Evolutionary conservation across 192 early-diverging fungal species (phyloP), one percentile per base, ranked within the genome.

Genomic region (Thoreauomyces humboldtii): DNA sequence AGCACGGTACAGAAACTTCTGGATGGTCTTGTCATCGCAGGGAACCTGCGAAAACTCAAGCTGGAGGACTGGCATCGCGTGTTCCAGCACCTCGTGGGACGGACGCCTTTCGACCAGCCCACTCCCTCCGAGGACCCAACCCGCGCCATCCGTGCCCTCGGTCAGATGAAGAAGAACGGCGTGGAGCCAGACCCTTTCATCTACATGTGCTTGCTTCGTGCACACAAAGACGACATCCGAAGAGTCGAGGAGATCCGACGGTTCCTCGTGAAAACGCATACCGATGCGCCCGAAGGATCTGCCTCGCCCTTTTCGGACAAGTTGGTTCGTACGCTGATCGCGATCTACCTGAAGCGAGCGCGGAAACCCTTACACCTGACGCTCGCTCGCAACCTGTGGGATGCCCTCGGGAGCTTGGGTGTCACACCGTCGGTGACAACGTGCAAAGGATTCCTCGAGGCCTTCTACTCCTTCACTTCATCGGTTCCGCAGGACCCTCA

Each of bases 11-110:
- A 64, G 15, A 15, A 12, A 15, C 12, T 64, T 21, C 41, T 53
- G 17, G n/a, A 31, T 0, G 62, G 54, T 54, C 19, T 64, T 12
- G 25, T 17, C 24, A 27, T 12, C 0, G 48, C 34, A 6, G 34
- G 37, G 17, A 51, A 22, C 7, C 35, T 51, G 7, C 46, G 62
- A 15, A 17, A 56, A 17, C 33, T 64, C 7, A 47, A 36, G 9
- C 21, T 64, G 36, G 11, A 46, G 33, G 64, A 66, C 31, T 66
- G 64, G 64, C 64, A 57, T 44, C 64, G 64, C 21, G n/a, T 66
- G 9, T 33, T 55, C 22, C 51, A 57, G 33, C 52, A 37, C 28
- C 21, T 66, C 15, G 21, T 66, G 6, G 64, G 37, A 5, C 41
- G 35, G 15, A 34, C 32, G 17, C 51, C 53, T 17, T 66, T 66